phyloP scores from a whole-genome alignment of 805 yeast species.

The Wickerhamiella domercqiae region DNA sequence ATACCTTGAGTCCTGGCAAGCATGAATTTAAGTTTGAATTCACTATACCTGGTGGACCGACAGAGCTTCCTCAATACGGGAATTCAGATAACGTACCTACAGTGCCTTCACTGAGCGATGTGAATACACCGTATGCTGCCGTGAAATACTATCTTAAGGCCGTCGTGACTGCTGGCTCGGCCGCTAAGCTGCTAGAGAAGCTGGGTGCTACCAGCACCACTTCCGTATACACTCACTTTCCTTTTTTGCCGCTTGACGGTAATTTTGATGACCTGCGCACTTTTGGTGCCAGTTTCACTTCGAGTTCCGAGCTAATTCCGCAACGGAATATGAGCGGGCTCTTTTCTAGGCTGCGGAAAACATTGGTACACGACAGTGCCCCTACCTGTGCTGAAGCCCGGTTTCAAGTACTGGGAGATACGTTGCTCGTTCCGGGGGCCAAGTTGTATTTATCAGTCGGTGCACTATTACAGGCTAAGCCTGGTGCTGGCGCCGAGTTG shows the following conservation, averaged over 20 bases:
- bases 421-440: constrained; percentile 14
- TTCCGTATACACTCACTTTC: constrained; percentile 30
- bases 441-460: constrained; percentile 11
- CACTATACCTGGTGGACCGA: constrained; percentile 22
- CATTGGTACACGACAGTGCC: constrained; percentile 13
- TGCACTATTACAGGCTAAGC: constrained; percentile 1
- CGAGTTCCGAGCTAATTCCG: constrained; percentile 7
- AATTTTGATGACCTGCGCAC: constrained; percentile 11
- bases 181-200: background rate
- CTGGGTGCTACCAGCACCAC: background rate
- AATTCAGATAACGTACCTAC: constrained; percentile 1
- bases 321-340: constrained; percentile 10
- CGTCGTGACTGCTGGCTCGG: constrained; percentile 1
- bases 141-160: constrained; percentile 9
- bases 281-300: constrained; percentile 10
- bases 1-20: constrained; percentile 24
- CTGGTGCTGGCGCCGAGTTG: constrained; percentile 4
- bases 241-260: constrained; percentile 32
- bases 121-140: constrained; percentile 8
- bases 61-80: too few relatives aligned
- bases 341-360: constrained; percentile 7
- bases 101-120: constrained; percentile 14
- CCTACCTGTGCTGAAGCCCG: constrained; percentile 9
- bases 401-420: constrained; percentile 11
- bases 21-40: constrained; percentile 25